These are phyloP conservation scores for Avicennia marina DNA, from an alignment of 257 asterid genomes.

Conservation along the genomic window DNA sequence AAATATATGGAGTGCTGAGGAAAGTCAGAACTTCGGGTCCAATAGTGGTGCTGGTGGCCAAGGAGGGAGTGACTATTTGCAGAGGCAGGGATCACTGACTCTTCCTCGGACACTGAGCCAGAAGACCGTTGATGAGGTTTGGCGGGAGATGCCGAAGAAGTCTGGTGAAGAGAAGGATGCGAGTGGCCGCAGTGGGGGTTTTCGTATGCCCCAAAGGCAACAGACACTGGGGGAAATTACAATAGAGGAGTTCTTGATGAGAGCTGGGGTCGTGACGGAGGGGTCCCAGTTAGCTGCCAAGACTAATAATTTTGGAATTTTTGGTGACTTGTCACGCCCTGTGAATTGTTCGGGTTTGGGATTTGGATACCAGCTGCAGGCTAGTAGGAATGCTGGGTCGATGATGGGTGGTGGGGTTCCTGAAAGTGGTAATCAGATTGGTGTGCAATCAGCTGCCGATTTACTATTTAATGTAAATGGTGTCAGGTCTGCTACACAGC, in stretches of 20 bases:
- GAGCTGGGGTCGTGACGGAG: constrained; percentile 85
- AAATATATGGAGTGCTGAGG: constrained; percentile 91
- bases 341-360: constrained; percentile 41
- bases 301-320: constrained; percentile 32
- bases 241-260: constrained; percentile 73
- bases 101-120: constrained; percentile 87
- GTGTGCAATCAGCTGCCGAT: constrained; percentile 32
- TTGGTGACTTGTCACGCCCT: constrained; percentile 44
- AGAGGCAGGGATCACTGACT: constrained; percentile 75
- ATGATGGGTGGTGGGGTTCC: constrained; percentile 33
- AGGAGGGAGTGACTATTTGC: constrained; percentile 44
- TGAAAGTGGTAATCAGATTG: constrained; percentile 38
- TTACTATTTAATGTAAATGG: constrained; percentile 56
- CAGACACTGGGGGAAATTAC: constrained; percentile 76
- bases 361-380: constrained; percentile 39
- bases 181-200: too few species aligned
- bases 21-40: constrained; percentile 48
- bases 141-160: constrained; percentile 72
- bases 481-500: constrained; percentile 39
- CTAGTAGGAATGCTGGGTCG: constrained; percentile 30
- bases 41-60: constrained; percentile 37
- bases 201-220: constrained; percentile 56
- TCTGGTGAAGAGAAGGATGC: constrained; percentile 23
- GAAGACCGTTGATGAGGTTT: constrained; percentile 88
- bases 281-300: constrained; percentile 51